A percentile compares a stretch with the other conserved stretches of the same genome.
Conservation (phyloP, 2,329 filamentous ascomycete genomes). For the Escovopsis sp. region DNA sequence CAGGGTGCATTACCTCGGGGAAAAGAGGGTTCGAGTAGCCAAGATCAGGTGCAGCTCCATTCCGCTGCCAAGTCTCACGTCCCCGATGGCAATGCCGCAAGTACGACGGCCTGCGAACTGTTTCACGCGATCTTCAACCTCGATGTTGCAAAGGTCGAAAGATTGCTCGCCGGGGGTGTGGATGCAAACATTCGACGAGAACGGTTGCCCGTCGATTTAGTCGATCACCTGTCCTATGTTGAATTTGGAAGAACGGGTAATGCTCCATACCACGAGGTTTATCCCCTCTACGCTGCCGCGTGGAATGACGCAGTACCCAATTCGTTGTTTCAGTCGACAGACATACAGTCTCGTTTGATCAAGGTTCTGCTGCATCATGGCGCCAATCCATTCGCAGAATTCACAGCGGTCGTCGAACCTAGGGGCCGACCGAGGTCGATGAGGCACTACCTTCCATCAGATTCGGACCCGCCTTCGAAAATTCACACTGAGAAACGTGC, state of each 20-base stretch:
- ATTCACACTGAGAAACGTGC: conserved; percentile 6
- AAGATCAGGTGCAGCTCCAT: too few species aligned
- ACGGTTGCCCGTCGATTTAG: not conserved
- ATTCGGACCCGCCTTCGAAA: not conserved
- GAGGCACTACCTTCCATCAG: too few species aligned
- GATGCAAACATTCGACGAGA: conserved; percentile 6
- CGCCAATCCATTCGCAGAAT: conserved; percentile 12
- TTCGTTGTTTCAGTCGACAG: too few species aligned
- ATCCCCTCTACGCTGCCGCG: conserved; percentile 6
- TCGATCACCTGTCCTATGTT: too few species aligned
- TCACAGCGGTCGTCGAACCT: not conserved
- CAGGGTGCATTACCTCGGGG: too few species aligned
- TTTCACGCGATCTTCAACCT: conserved; percentile 8
- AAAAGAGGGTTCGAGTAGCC: too few species aligned
- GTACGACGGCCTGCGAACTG: conserved; percentile 4
- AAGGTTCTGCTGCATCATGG: conserved; percentile 11
- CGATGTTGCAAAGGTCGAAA: conserved; percentile 2
- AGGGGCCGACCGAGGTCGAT: not conserved
- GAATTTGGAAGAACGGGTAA: too few species aligned
- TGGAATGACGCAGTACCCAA: not conserved
- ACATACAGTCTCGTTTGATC: conserved; percentile 2
- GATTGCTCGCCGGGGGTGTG: conserved; percentile 6
- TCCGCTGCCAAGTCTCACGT: conserved; percentile 4
- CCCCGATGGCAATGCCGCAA: conserved; percentile 8
- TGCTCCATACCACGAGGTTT: conserved; percentile 1